A percentile compares a stretch with the other conserved stretches of the same genome.
Conservation (phyloP, 2,329 filamentous ascomycete genomes). For the Sclerotinia trifoliorum region DNA sequence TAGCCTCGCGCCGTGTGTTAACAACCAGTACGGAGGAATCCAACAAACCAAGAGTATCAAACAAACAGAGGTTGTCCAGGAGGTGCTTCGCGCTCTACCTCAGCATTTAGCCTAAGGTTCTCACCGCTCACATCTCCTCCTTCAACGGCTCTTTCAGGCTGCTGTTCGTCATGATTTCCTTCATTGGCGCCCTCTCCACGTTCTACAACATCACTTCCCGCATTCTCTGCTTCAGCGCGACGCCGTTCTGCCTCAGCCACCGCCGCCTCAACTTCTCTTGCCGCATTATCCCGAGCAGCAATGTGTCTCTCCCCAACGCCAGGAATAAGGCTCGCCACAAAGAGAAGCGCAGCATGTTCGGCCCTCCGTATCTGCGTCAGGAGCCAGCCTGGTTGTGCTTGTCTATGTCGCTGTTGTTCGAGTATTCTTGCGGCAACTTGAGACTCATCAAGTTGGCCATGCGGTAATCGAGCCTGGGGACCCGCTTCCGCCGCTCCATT, state of each 20-base stretch:
- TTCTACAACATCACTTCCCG: constrained; percentile 18
- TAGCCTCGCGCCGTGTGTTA: neutral
- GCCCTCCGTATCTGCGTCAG: constrained; percentile 52
- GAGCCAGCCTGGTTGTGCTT: constrained; percentile 50
- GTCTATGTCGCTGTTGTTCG: constrained; percentile 44
- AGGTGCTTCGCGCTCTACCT: constrained; percentile 16
- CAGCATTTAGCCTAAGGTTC: constrained; percentile 14
- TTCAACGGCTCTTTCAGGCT: constrained; percentile 5
- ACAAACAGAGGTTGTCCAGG: constrained; percentile 28
- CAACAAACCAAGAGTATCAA: constrained; percentile 1
- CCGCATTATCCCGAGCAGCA: constrained; percentile 39
- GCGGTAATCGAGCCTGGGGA: constrained; percentile 22
- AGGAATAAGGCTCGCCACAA: constrained; percentile 64
- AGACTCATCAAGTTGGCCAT: constrained; percentile 46
- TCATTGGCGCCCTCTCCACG: neutral
- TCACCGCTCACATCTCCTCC: constrained; percentile 15
- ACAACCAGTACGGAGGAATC: neutral
- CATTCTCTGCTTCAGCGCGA: constrained; percentile 23
- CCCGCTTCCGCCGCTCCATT: constrained; percentile 27
- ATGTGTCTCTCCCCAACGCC: constrained; percentile 66
- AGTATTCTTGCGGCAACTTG: constrained; percentile 56
- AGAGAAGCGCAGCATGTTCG: constrained; percentile 61
- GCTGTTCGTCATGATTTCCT: constrained; percentile 6
- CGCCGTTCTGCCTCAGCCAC: constrained; percentile 27
- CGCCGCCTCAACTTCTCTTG: constrained; percentile 33